Evolutionary conservation across 2,329 filamentous ascomycete genomes (phyloP).

Genomic region (Aspergillus bombycis): DNA sequence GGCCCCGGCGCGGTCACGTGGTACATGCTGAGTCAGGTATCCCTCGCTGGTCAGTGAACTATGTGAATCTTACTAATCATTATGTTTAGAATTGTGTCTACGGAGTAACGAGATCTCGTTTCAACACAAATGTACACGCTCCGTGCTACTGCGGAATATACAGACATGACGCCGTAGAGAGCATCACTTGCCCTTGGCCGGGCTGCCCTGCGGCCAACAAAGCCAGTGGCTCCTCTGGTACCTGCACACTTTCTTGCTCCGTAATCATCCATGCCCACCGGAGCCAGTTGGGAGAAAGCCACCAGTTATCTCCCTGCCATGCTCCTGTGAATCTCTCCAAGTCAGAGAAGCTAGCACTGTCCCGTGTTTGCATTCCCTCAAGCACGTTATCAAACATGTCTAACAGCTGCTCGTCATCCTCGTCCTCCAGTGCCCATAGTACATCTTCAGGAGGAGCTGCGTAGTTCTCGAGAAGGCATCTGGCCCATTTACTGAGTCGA

Average conservation of each 20-base stretch:
- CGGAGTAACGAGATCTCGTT: too few species aligned
- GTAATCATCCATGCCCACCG: constrained; percentile 49
- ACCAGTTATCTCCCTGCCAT: constrained; percentile 32
- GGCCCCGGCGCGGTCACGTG: constrained; percentile 35
- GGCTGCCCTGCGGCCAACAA: constrained; percentile 26
- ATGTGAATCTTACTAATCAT: too few species aligned
- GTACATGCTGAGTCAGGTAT: neutral
- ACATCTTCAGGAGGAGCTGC: constrained; percentile 33
- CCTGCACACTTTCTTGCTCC: constrained; percentile 43
- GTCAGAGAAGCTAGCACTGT: constrained; percentile 15
- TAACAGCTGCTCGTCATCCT: constrained; percentile 30
- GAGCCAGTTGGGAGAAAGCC: constrained; percentile 43
- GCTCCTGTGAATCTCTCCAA: constrained; percentile 25
- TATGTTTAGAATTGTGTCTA: too few species aligned
- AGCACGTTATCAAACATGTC: constrained; percentile 29
- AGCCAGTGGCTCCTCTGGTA: constrained; percentile 38
- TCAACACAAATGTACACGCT: neutral
- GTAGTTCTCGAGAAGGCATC: constrained; percentile 40
- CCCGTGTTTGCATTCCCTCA: constrained; percentile 19
- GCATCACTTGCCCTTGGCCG: constrained; percentile 22
- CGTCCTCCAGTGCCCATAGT: constrained; percentile 34
- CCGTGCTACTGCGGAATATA: constrained; percentile 37
- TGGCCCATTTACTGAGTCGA: constrained; percentile 41
- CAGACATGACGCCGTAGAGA: constrained; percentile 37
- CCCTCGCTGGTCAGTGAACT: too few species aligned